A percentile compares a stretch with the other conserved stretches of the same genome.
phyloP scores from a whole-genome alignment of 1,139 yeast species.

The Hansenula anomala region DNA sequence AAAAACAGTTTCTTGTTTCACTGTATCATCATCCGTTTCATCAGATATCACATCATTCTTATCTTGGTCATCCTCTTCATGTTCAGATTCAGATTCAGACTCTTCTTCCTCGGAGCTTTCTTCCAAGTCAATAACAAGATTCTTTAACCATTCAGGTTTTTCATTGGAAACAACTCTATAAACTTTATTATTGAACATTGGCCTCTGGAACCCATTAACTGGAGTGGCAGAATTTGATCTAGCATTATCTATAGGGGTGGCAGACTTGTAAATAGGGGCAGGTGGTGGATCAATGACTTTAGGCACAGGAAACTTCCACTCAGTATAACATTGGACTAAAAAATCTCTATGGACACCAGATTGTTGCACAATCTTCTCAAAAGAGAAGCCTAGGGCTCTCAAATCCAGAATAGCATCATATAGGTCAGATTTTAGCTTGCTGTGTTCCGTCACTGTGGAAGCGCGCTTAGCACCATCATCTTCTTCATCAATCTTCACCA shows the following conservation, averaged over 20 bases:
- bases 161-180: slow-evolving; percentile 10
- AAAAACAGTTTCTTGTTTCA: too few species aligned
- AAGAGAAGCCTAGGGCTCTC: slow-evolving; percentile 18
- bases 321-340: slow-evolving; percentile 11
- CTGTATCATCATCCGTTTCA: not conserved
- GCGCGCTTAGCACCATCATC: too few species aligned
- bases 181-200: slow-evolving; percentile 8
- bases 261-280: too few species aligned
- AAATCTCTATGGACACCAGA: slow-evolving; percentile 15
- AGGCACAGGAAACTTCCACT: slow-evolving; percentile 17
- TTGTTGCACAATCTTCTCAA: slow-evolving; percentile 13
- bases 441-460: too few species aligned
- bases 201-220: slow-evolving; percentile 1
- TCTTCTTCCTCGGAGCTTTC: slow-evolving; percentile 14
- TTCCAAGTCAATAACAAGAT: slow-evolving; percentile 17
- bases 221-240: too few species aligned
- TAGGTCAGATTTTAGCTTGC: not conserved
- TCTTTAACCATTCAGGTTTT: slow-evolving; percentile 20
- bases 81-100: slow-evolving; percentile 3
- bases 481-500: too few species aligned
- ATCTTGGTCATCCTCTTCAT: slow-evolving; percentile 4
- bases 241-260: too few species aligned
- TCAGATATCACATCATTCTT: slow-evolving; percentile 1
- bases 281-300: slow-evolving; percentile 2
- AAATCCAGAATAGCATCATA: slow-evolving; percentile 17